Evolutionary conservation across 163 green algal species (phyloP), one percentile per base, ranked within the genome.

Genomic region (Coccomyxa subellipsoidea): DNA sequence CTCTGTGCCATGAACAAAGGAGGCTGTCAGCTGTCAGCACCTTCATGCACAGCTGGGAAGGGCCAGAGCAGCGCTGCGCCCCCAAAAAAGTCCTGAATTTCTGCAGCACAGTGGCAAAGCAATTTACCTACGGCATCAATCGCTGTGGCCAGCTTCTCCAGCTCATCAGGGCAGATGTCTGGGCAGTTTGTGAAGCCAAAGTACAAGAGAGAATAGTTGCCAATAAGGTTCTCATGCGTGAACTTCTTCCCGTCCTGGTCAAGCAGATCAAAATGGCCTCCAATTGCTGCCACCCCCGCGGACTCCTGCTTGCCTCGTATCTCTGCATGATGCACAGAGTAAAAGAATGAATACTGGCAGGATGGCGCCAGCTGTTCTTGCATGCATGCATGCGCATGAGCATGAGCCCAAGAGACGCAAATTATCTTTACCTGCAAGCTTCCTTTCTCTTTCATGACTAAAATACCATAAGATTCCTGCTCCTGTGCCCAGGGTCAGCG

Each of bases 121-220:
- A 32, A 40, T 7, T 6, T 78, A 89, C 87, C 93, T 7, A 96
- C 85, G 0, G 87, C 23, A 82, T 97, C 89, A 7, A 98, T 81
- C 2, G 93, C 93, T 54, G 92, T 88, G 10, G 94, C 90, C 69
- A 99, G 87, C 89, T 99, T 99, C 80, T 98, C 92, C 59, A 99
- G 89, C 87, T 99, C 96, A 70, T 99, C 97, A 4, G 97, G 97
- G 85, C 97, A 99, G 83, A 99, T 98, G 91, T 99, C 97, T 23
- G 97, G 97, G 86, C 97, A 99, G 84, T 92, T 88, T 10, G 97
- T 99, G 90, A 99, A 99, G 29, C 97, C 97, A 90, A 99, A 99
- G 86, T 99, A 99, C 0, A 99, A 84, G 78, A 99, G 80, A n/a
- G 88, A 90, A 84, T 96, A 99, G 38, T 93, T 83, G 34, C 96